A percentile compares a stretch with the other conserved stretches of the same genome.
phyloP scores from a whole-genome alignment of 306 rosid species.

The Casuarina equisetifolia region DNA sequence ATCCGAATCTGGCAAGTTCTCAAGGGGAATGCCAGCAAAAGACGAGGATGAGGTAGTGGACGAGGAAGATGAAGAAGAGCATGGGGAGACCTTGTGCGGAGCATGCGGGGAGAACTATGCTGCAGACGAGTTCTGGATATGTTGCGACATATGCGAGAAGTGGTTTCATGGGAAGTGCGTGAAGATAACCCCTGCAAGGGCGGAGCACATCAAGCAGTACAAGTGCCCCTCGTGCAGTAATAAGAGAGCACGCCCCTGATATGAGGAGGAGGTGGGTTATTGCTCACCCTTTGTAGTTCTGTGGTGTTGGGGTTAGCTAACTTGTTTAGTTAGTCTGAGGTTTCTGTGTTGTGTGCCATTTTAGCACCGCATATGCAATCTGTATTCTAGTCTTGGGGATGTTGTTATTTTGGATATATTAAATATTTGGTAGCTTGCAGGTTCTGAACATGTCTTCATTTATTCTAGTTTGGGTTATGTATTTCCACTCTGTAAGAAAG shows the following conservation, averaged over 20 bases:
- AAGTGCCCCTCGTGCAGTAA: constrained; percentile 73
- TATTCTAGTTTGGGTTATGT: not conserved
- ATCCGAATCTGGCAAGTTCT: constrained; percentile 37
- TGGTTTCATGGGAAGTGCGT: constrained; percentile 74
- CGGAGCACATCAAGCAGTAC: constrained; percentile 66
- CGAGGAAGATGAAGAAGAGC: constrained; percentile 55
- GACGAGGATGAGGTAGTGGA: constrained; percentile 51
- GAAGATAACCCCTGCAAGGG: constrained; percentile 64
- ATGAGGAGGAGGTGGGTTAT: constrained; percentile 31
- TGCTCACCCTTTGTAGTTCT: constrained; percentile 30
- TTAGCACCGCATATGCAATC: constrained; percentile 31
- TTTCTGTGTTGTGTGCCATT: constrained; percentile 30
- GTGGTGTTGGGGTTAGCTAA: constrained; percentile 43
- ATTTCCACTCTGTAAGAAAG: constrained; percentile 18
- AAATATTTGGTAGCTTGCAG: constrained; percentile 31
- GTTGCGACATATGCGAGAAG: constrained; percentile 59
- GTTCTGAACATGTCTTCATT: constrained; percentile 18
- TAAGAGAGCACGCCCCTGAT: constrained; percentile 63
- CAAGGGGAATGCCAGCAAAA: constrained; percentile 37
- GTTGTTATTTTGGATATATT: constrained; percentile 30
- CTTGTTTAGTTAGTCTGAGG: constrained; percentile 37
- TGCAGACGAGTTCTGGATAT: constrained; percentile 64
- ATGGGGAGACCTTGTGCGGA: constrained; percentile 59
- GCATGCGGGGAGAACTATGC: constrained; percentile 57
- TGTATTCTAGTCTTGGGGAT: constrained; percentile 25